Percentiles rank a stretch among this genome's conserved stretches.
Conservation (phyloP, 2,329 filamentous ascomycete species). For the Aspergillus terreus region DNA sequence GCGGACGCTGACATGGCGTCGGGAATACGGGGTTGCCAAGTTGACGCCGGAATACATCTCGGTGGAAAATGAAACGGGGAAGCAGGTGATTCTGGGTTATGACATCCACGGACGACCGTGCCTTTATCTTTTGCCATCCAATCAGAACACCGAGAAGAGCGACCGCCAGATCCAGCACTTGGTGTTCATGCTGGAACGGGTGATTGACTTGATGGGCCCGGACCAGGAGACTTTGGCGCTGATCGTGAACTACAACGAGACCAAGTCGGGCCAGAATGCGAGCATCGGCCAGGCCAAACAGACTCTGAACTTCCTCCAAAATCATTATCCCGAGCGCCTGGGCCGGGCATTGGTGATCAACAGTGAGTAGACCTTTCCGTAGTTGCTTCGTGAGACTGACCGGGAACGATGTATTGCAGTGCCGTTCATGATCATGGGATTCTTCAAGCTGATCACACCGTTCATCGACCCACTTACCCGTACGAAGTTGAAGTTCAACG, state of each 20-base stretch:
- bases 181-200: conserved; percentile 91
- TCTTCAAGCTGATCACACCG: conserved; percentile 93
- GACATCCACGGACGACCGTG: conserved; percentile 84
- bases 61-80: conserved; percentile 92
- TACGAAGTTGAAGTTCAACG: conserved; percentile 97
- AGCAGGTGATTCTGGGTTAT: conserved; percentile 85
- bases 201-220: conserved; percentile 80
- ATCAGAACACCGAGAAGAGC: conserved; percentile 86
- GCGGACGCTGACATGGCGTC: conserved; percentile 78
- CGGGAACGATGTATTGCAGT: conserved; percentile 49
- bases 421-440: conserved; percentile 85
- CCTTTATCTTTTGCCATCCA: conserved; percentile 82
- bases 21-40: conserved; percentile 79
- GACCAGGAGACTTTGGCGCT: conserved; percentile 83
- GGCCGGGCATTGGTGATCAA: conserved; percentile 88
- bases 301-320: conserved; percentile 87
- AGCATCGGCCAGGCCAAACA: conserved; percentile 72
- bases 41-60: conserved; percentile 80
- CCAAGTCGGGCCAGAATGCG: conserved; percentile 71
- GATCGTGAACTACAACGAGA: conserved; percentile 86
- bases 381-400: conserved; percentile 9
- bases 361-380: conserved; percentile 49
- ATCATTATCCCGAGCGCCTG: conserved; percentile 89
- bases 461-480: conserved; percentile 95
- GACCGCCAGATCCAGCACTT: conserved; percentile 89